Percentiles rank a stretch among this genome's conserved stretches.
Conservation (phyloP, 176 grass and related monocot species). For the Echinochloa phyllopogon region DNA sequence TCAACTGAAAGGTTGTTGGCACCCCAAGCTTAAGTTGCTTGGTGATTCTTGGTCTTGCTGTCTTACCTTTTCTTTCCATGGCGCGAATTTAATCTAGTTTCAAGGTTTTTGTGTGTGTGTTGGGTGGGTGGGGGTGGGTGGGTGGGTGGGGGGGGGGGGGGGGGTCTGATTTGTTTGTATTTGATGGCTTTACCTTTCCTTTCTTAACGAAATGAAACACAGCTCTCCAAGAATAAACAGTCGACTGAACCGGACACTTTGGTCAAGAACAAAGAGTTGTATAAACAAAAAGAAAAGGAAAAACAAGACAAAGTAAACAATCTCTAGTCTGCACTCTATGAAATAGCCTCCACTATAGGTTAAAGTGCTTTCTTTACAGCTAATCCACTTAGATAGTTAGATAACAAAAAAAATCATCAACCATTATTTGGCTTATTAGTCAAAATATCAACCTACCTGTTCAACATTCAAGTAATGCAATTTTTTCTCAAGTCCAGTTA, state of each 20-base stretch:
- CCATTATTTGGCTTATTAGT: slow-evolving; percentile 25
- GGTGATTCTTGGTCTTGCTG: too few relatives aligned
- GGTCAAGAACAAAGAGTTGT: background rate
- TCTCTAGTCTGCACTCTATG: background rate
- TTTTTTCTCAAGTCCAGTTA: slow-evolving; percentile 90
- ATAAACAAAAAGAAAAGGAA: background rate
- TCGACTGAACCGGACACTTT: background rate
- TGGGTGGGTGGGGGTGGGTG: too few relatives aligned
- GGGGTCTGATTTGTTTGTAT: too few relatives aligned
- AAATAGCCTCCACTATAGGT: slow-evolving; percentile 4
- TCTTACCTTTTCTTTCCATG: too few relatives aligned
- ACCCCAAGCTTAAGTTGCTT: too few relatives aligned
- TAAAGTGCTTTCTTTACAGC: background rate
- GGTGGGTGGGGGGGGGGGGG: too few relatives aligned
- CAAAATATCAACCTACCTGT: slow-evolving; percentile 57
- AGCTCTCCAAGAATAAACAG: too few relatives aligned
- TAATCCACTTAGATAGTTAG: slow-evolving; percentile 20
- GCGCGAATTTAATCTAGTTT: too few relatives aligned
- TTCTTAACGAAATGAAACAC: too few relatives aligned
- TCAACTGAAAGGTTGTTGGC: background rate
- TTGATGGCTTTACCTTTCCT: too few relatives aligned
- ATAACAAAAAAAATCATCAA: background rate
- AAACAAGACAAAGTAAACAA: background rate
- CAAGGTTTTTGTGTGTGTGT: too few relatives aligned
- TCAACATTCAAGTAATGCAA: slow-evolving; percentile 89